Base-by-base conservation (phyloP, 192 early-diverging fungal species). In the Spizellomyces sp. region DNA sequence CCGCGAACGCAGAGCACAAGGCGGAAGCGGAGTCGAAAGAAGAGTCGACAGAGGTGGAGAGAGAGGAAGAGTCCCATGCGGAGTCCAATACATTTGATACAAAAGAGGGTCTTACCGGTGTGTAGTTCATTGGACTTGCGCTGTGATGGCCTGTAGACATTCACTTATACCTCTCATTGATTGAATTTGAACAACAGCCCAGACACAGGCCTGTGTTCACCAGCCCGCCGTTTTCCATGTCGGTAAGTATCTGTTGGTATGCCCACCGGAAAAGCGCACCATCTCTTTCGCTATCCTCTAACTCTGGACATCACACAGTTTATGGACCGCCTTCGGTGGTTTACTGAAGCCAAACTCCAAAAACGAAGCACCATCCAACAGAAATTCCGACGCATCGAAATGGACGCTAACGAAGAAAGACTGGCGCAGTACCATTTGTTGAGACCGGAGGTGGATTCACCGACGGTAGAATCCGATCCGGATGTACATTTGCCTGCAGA, bases 281-380 rank as follows among this genome's bases (percentile, higher is more conserved):
- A 12, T n/a, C 50, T 54, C 14, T 54, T 54, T 54, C 50, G 12
- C 0, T 36, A 36, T 36, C 3, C 27, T 36, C 27, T 36, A 36
- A 36, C 27, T 36, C 27, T 0, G 3, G 3, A 36, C 27, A 36
- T 2, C 27, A 36, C 27, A 36, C 3, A 54, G 82, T 86, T 86
- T 66, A 69, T 86, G 73, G 80, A 79, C 10, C 67, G 85, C 14
- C 73, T 86, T 9, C 74, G 80, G 7, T 84, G 80, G 79, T 84
- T 76, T 62, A 84, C 85, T 9, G 73, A 84, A 59, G 52, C 65
- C 45, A 73, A 76, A 43, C 64, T 84, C 14, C 71, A 75, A 56
- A 67, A 83, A 10, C 78, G 74, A 41, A 48, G 41, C 48, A 42
- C 67, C 4, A 64, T 82, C 21, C 52, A 56, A 17, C 61, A 84